Base-by-base conservation (phyloP, 495 filamentous ascomycete genomes). In the Lepidopterella palustris region DNA sequence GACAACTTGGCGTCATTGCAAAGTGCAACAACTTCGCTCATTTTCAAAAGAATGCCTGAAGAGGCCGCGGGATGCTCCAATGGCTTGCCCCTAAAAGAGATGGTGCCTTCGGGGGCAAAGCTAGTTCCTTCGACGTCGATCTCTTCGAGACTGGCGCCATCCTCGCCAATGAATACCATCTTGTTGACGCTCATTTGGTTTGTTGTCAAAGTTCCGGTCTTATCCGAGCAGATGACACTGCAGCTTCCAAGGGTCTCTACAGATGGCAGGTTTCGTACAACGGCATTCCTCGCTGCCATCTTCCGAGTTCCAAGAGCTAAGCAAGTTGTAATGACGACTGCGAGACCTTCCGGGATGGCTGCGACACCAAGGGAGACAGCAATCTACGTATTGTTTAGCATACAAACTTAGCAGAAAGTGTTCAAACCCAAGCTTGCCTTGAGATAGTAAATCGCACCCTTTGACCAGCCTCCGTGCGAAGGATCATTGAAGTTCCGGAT, bases 151-250 rank as follows among this genome's bases (percentile, higher is more conserved):
- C 82, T 85, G 50, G 77, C 80, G 35, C 90, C 91, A 53, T 81
- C 76, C 59, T 84, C 79, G 64, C 79, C 85, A 66, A 99, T 76
- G 70, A 88, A 89, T 27, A 96, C 88, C 40, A 97, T 79, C 74
- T 92, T 96, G 71, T 84, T 92, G 54, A 96, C 95, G 68, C 93
- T 97, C 95, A 99, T 99, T 74, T 99, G 91, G 76, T 97, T 99
- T 32, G 95, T 99, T 25, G 95, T 99, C 70, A 99, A 76, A 23
- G 95, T 99, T 62, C 95, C 95, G 1, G 95, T 99, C 79, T 99
- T 99, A 77, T 99, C 95, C n/a, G 95, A 99, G 77, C 95, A 99
- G 70, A 99, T 96, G 55, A 99, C 91, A 69, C 93, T 97, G 79
- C 95, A 99, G 80, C 95, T 97, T 68, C 95, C 95, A 39, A 99